A percentile compares a stretch with the other conserved stretches of the same genome.
Conservation (phyloP, 352 stramenopile species). For the Achlya hypogyna region DNA sequence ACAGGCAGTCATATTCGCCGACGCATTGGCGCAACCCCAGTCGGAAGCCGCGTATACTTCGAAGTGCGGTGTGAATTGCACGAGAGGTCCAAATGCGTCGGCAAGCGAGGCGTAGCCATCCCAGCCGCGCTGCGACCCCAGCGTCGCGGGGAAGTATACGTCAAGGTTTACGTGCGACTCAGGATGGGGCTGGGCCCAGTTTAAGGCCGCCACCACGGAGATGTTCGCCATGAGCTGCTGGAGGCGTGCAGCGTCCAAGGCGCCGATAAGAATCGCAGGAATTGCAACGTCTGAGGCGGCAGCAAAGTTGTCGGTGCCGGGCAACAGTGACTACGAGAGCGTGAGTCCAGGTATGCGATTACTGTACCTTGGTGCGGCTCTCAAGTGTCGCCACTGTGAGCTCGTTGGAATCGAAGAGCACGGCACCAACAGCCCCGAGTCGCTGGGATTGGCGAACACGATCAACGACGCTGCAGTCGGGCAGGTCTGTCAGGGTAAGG, state of each 20-base stretch:
- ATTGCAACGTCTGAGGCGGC: conserved; percentile 22
- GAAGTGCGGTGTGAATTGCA: conserved; percentile 26
- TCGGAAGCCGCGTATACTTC: conserved; percentile 20
- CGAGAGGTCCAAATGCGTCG: conserved; percentile 6
- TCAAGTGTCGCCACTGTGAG: too few species aligned
- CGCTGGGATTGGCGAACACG: background rate
- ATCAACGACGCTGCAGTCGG: background rate
- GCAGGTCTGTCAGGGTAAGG: background rate
- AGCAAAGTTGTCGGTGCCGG: background rate
- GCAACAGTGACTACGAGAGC: conserved; percentile 15
- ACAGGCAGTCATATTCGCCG: conserved; percentile 15
- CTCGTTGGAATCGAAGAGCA: conserved; percentile 23
- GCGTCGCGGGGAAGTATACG: conserved; percentile 27
- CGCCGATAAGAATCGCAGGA: conserved; percentile 26
- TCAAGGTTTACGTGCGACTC: conserved; percentile 24
- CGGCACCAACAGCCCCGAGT: conserved; percentile 10
- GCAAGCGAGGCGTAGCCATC: conserved; percentile 13
- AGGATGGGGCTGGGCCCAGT: conserved; percentile 22
- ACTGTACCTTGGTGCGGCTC: too few species aligned
- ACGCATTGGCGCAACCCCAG: conserved; percentile 21
- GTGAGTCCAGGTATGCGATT: too few species aligned
- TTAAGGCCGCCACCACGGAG: conserved; percentile 23
- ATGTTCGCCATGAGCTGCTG: conserved; percentile 12
- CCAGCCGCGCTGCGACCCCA: conserved; percentile 22
- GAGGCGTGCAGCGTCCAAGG: conserved; percentile 21